Evolutionary conservation across 176 grass and related monocot species (phyloP), one percentile per base, ranked within the genome.

Genomic region (Cymbopogon citratus): DNA sequence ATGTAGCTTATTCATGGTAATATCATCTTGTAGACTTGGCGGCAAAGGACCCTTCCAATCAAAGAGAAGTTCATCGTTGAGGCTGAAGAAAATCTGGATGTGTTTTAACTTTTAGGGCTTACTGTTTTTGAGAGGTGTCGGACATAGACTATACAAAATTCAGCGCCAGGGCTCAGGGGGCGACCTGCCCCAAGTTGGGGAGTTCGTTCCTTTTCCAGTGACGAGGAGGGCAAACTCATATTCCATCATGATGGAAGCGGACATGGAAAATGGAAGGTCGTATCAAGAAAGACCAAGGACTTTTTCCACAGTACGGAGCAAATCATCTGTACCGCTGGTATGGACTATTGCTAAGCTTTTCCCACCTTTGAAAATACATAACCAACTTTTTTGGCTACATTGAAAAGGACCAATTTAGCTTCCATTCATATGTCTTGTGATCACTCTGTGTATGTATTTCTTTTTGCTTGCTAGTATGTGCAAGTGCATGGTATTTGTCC

Each of bases 201-300:
- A 99, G 73, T 95, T 95, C 73, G 80, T 89, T 93, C 91, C 96
- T 80, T 93, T 91, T 83, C 90, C 87, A 7, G 89, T 93, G 33
- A 84, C 71, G 12, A 89, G 85, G 85, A 88, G 85, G 63, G 85
- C 67, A 66, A 93, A 94, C 24, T 95, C 96, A 39, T 87, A 87
- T 87, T 83, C 90, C 62, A 82, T 90, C 71, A 87, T 81, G 81
- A 98, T 99, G 96, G 92, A 99, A 65, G 87, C 76, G 76, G 92
- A 95, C 52, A 91, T 95, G 79, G 96, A 99, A 86, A 95, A 88
- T 82, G 96, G 92, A 69, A 87, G 81, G 41, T 66, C 77, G 8
- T 98, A 88, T 63, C 92, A 87, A 63, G 94, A 90, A 51, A 94
- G 88, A 79, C 79, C 89, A 80, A 94, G 92, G 84, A 90, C 89